These are phyloP conservation scores for Candida sp. DNA, from an alignment of 1,139 yeast species.

Conservation along the genomic window DNA sequence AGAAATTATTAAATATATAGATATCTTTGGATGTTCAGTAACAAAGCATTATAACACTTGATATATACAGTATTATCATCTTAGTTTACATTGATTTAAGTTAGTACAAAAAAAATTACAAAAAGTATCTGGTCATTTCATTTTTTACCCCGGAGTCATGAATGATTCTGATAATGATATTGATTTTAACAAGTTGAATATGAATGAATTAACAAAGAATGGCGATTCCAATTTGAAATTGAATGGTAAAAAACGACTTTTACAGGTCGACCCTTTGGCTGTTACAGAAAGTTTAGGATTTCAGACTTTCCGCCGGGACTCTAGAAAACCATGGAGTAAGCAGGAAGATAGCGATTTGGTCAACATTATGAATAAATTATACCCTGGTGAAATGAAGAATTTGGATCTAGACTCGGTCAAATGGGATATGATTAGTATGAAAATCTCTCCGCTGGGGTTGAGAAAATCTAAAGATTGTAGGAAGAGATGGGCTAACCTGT, in stretches of 20 bases:
- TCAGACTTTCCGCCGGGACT: constrained; percentile 62
- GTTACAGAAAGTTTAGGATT: constrained; percentile 74
- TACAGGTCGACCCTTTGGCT: constrained; percentile 60
- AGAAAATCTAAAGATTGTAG: constrained; percentile 69
- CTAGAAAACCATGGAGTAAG: constrained; percentile 65
- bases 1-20: no score
- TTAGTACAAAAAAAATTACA: not conserved
- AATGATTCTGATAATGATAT: not conserved
- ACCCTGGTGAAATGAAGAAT: not conserved
- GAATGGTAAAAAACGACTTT: constrained; percentile 12
- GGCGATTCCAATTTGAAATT: not conserved
- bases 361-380: constrained; percentile 11
- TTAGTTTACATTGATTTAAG: not conserved
- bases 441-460: constrained; percentile 28
- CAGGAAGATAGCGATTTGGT: constrained; percentile 56
- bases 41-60: no score
- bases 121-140: not conserved
- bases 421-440: constrained; percentile 68
- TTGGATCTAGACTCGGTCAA: constrained; percentile 23
- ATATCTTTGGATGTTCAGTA: no score
- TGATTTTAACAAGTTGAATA: not conserved
- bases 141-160: no score
- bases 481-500: constrained; percentile 74
- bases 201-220: not conserved
- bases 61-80: no score